Evolutionary conservation across 129 eudicot genomes (phyloP).

Genomic region (Scalesia atractyloides): DNA sequence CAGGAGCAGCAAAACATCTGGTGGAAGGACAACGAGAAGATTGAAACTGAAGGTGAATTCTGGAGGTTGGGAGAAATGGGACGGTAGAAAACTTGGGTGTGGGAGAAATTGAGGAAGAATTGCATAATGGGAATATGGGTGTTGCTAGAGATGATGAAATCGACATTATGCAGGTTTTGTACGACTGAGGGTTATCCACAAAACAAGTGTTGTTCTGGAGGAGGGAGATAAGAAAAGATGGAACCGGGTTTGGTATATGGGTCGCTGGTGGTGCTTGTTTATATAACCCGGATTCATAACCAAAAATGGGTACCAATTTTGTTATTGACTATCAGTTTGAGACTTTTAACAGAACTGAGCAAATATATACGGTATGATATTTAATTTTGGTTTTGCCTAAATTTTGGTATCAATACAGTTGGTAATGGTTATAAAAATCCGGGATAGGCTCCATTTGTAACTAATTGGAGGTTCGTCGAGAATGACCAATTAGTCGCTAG

Average conservation of each 20-base stretch:
- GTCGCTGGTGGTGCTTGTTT: neutral
- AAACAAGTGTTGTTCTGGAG: neutral
- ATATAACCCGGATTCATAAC: constrained; percentile 2
- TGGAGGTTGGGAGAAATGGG: constrained; percentile 35
- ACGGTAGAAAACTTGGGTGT: constrained; percentile 43
- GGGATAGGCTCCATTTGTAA: no score
- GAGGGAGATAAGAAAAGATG: constrained; percentile 21
- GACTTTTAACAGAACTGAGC: no score
- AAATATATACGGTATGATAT: no score
- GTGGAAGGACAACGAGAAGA: constrained; percentile 34
- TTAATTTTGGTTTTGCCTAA: no score
- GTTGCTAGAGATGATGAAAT: constrained; percentile 60
- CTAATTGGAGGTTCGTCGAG: no score
- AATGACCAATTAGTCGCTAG: no score
- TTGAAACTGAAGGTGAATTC: constrained; percentile 31
- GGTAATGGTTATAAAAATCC: no score
- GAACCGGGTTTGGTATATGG: constrained; percentile 29
- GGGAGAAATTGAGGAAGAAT: constrained; percentile 49
- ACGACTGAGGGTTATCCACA: constrained; percentile 36
- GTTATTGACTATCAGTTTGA: no score
- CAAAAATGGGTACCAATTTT: no score
- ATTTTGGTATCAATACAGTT: no score
- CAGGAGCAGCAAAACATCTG: constrained; percentile 53
- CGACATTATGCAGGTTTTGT: constrained; percentile 41
- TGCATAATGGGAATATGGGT: constrained; percentile 48